Percentiles rank a stretch among this genome's conserved stretches.
Evolutionary conservation across 352 stramenopile species (phyloP).

Genomic region (Phytopythium montanum): DNA sequence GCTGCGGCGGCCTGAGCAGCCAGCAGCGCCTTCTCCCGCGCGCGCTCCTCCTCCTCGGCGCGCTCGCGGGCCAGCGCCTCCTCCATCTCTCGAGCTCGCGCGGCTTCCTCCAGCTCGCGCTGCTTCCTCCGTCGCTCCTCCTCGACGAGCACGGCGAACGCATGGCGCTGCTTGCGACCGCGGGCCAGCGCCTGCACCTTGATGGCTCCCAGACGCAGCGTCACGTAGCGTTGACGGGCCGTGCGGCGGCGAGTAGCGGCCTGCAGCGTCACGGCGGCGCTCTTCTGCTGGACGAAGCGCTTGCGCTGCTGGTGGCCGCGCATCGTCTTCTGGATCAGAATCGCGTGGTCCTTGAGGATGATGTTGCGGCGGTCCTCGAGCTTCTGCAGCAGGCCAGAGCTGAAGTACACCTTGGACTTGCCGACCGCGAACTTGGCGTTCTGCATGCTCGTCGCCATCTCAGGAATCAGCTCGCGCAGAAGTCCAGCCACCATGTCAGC

Average conservation of each 20-base stretch:
- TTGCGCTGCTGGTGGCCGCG: slow-evolving; percentile 54
- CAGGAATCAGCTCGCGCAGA: slow-evolving; percentile 63
- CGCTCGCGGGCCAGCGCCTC: slow-evolving; percentile 28
- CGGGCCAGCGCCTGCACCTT: slow-evolving; percentile 49
- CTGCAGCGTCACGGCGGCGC: slow-evolving; percentile 51
- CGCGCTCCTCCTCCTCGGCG: slow-evolving; percentile 27
- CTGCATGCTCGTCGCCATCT: slow-evolving; percentile 57
- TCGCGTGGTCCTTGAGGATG: slow-evolving; percentile 71
- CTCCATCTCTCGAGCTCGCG: slow-evolving; percentile 15
- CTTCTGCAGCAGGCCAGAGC: slow-evolving; percentile 87
- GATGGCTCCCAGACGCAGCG: slow-evolving; percentile 39
- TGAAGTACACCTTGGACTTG: slow-evolving; percentile 84
- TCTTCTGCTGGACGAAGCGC: slow-evolving; percentile 43
- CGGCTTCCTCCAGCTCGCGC: slow-evolving; percentile 24
- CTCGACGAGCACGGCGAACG: slow-evolving; percentile 42
- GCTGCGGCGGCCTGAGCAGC: slow-evolving; percentile 36
- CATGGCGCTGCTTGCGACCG: slow-evolving; percentile 58
- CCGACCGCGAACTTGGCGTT: slow-evolving; percentile 80
- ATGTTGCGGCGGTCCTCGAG: slow-evolving; percentile 85
- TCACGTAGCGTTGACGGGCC: slow-evolving; percentile 38
- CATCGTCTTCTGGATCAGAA: slow-evolving; percentile 74
- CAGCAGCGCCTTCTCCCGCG: slow-evolving; percentile 34
- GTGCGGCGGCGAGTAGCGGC: slow-evolving; percentile 35
- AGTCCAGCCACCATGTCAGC: slow-evolving; percentile 74
- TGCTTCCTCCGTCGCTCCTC: slow-evolving; percentile 38